phyloP scores from a whole-genome alignment of 495 filamentous ascomycete species.

The Podospora australis region DNA sequence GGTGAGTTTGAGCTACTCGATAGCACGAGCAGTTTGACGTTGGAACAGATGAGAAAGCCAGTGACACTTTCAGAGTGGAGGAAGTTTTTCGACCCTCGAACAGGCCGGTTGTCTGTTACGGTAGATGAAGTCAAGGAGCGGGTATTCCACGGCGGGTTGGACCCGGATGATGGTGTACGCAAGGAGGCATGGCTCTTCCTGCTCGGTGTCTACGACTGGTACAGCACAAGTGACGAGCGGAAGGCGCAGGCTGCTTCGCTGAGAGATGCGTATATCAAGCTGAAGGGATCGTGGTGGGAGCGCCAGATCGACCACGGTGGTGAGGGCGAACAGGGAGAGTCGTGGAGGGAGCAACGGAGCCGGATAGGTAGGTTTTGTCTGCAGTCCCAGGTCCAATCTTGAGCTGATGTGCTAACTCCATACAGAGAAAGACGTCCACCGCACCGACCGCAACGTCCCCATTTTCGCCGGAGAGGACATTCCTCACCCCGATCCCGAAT shows the following conservation, averaged over 20 bases:
- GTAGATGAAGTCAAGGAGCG: conserved; percentile 91
- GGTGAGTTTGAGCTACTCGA: conserved; percentile 95
- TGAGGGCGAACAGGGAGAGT: conserved; percentile 71
- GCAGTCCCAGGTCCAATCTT: neutral
- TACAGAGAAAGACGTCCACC: conserved; percentile 95
- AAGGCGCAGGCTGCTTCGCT: conserved; percentile 74
- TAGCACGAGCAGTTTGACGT: conserved; percentile 61
- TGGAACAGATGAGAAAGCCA: conserved; percentile 67
- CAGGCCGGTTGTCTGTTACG: conserved; percentile 69
- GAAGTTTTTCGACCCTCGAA: conserved; percentile 66
- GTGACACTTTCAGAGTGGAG: conserved; percentile 84
- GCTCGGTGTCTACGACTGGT: conserved; percentile 85
- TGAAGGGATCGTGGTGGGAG: conserved; percentile 97
- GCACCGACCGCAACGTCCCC: conserved; percentile 86
- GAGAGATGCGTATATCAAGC: conserved; percentile 84
- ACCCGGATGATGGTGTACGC: conserved; percentile 81
- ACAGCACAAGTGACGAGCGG: conserved; percentile 74
- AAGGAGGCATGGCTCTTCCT: conserved; percentile 97
- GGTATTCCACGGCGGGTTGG: conserved; percentile 89
- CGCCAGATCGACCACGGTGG: conserved; percentile 75
- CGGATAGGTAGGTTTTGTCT: conserved; percentile 77
- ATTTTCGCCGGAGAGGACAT: conserved; percentile 95
- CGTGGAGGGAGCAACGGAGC: conserved; percentile 91
- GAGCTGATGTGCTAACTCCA: conserved; percentile 26
- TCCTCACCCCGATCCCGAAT: conserved; percentile 95